Evolutionary conservation across 176 grass and related monocot species (phyloP).

Genomic region (Eragrostis curvula): DNA sequence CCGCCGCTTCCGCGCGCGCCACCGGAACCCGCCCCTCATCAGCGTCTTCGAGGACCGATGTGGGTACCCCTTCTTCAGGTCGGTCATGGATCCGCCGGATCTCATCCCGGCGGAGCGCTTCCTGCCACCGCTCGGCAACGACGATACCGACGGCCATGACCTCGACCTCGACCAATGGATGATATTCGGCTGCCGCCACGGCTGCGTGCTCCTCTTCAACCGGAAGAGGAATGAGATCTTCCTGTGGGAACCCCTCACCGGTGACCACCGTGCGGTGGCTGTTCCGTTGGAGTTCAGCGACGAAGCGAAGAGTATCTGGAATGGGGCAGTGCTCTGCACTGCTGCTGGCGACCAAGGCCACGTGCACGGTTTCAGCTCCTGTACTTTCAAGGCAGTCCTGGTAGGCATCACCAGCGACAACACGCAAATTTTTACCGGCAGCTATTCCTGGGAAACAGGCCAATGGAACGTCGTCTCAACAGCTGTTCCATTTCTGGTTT

Average conservation of each 20-base stretch:
- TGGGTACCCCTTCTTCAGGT: not conserved
- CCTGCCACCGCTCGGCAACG: not conserved
- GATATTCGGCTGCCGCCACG: conserved; percentile 17
- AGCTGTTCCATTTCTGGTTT: not conserved
- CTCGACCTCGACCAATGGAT: not conserved
- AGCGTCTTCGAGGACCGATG: not conserved
- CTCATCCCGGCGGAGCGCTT: not conserved
- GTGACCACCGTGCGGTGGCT: conserved; percentile 8
- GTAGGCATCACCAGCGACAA: not conserved
- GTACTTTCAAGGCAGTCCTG: conserved; percentile 1
- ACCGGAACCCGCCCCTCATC: not conserved
- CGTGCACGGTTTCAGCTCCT: conserved; percentile 13
- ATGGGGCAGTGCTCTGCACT: conserved; percentile 2
- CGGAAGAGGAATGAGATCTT: not conserved
- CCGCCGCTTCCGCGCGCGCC: not conserved
- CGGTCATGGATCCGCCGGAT: not conserved
- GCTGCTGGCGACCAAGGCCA: not conserved
- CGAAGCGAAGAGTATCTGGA: not conserved
- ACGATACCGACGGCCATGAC: not conserved
- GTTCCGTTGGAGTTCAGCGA: not conserved
- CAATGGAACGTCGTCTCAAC: not conserved
- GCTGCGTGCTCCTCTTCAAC: conserved; percentile 7
- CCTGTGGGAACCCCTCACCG: conserved; percentile 9
- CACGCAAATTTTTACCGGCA: not conserved
- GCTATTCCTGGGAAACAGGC: not conserved